phyloP scores from a whole-genome alignment of 345 rosid genomes.

The Cardamine occulta region DNA sequence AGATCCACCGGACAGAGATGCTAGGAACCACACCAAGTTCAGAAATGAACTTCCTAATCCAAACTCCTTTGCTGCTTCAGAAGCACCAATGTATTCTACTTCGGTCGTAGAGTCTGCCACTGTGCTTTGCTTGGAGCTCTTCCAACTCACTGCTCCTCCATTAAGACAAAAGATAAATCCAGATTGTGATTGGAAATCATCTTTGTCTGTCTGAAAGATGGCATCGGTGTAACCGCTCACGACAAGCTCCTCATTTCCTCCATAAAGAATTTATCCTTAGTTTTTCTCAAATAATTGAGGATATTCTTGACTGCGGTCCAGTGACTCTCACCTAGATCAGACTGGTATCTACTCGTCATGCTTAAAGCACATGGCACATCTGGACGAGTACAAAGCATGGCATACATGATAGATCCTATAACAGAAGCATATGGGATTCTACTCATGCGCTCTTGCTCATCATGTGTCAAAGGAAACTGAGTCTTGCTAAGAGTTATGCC shows the following conservation, averaged over 20 bases:
- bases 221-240: neutral
- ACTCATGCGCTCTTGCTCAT: neutral
- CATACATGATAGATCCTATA: neutral
- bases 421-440: neutral
- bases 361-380: neutral
- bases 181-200: neutral
- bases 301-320: neutral
- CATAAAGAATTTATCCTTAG: neutral
- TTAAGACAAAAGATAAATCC: neutral
- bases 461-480: neutral
- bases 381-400: neutral
- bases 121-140: neutral
- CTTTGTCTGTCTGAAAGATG: neutral
- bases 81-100: neutral
- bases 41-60: neutral
- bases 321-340: neutral
- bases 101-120: neutral
- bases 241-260: neutral
- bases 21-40: neutral
- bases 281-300: neutral
- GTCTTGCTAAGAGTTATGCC: neutral
- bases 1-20: neutral
- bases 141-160: neutral
- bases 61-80: neutral
- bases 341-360: no score